Conservation (phyloP, 306 rosid genomes). For the Vicia villosa region DNA sequence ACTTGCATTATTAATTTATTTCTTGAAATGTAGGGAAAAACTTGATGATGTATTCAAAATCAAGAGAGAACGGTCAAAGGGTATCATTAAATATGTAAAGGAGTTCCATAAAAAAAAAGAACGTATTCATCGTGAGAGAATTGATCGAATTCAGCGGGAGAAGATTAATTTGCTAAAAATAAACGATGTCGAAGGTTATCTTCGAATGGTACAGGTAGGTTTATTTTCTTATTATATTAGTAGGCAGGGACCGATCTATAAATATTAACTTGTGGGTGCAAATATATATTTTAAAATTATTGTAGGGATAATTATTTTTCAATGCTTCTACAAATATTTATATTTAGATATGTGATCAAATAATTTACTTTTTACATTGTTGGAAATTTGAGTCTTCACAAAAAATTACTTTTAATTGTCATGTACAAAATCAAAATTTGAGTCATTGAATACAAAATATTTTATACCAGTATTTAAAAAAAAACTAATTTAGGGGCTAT, state of each 20-base stretch:
- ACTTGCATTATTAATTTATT: conserved; percentile 27
- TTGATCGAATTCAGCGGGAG: conserved; percentile 98
- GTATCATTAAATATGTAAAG: conserved; percentile 84
- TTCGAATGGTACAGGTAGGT: conserved; percentile 97
- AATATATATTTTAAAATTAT: too few species aligned
- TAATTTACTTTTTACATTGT: too few species aligned
- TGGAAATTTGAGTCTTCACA: too few species aligned
- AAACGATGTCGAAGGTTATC: conserved; percentile 98
- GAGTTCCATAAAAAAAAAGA: conserved; percentile 98
- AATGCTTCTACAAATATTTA: too few species aligned
- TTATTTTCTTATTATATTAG: conserved; percentile 32
- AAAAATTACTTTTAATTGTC: too few species aligned
- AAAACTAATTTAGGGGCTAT: too few species aligned
- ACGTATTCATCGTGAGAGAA: conserved; percentile 96
- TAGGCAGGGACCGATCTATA: background rate
- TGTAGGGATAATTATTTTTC: too few species aligned
- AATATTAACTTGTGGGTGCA: too few species aligned
- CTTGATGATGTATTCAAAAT: conserved; percentile 88
- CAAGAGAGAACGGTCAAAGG: conserved; percentile 93
- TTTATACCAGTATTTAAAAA: too few species aligned
- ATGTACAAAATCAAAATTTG: too few species aligned
- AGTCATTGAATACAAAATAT: too few species aligned
- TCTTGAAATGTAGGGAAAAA: conserved; percentile 73
- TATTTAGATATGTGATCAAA: too few species aligned
- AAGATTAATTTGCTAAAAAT: conserved; percentile 96